Conservation (phyloP, 352 stramenopile species). For the Heterotrichella gracilis region DNA sequence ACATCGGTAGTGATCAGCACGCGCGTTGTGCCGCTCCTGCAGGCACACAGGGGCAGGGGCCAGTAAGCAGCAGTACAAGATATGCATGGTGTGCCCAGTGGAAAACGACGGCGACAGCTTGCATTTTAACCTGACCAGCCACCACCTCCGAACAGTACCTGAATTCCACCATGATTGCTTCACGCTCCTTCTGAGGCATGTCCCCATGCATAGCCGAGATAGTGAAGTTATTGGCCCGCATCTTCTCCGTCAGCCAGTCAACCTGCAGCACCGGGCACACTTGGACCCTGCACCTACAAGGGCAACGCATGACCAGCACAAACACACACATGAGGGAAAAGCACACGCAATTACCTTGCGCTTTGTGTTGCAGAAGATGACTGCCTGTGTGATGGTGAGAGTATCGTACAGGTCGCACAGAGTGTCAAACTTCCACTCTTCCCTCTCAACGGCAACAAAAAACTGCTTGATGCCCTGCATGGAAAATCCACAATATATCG, state of each 20-base stretch:
- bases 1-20: slow-evolving; percentile 87
- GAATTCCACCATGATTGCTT: slow-evolving; percentile 84
- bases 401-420: slow-evolving; percentile 91
- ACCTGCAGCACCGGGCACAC: slow-evolving; percentile 24
- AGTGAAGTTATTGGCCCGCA: slow-evolving; percentile 76
- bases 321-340: not conserved
- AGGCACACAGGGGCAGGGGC: too few species aligned
- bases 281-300: not conserved
- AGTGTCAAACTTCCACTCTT: slow-evolving; percentile 96
- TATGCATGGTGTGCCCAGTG: too few species aligned
- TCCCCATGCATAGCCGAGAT: slow-evolving; percentile 81
- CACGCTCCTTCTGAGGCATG: slow-evolving; percentile 64
- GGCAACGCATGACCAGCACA: not conserved
- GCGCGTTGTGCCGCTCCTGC: slow-evolving; percentile 35
- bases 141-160: too few species aligned
- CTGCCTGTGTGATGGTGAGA: slow-evolving; percentile 86
- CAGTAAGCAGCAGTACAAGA: too few species aligned
- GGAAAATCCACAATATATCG: too few species aligned
- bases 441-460: slow-evolving; percentile 79
- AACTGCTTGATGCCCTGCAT: slow-evolving; percentile 94
- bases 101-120: too few species aligned
- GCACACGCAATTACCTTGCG: slow-evolving; percentile 56
- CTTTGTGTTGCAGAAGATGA: slow-evolving; percentile 95
- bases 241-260: slow-evolving; percentile 73
- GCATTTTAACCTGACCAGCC: too few species aligned